These are phyloP conservation scores for Alisma plantagoaquatica DNA, from an alignment of 106 monocot species.

Conservation along the genomic window DNA sequence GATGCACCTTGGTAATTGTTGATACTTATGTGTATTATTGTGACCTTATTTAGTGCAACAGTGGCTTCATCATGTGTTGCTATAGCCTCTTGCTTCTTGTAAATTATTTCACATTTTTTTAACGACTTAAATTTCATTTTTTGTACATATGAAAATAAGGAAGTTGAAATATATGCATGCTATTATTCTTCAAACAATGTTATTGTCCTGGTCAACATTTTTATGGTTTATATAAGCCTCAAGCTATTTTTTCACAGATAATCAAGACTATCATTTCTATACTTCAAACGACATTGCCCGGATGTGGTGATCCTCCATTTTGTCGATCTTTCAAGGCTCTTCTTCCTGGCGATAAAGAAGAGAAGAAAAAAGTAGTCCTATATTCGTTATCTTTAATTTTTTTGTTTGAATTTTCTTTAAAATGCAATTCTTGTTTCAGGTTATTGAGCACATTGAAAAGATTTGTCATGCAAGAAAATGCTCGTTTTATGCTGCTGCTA, in stretches of 20 bases:
- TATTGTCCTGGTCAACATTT: no score
- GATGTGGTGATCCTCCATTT: conserved; percentile 59
- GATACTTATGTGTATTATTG: no score
- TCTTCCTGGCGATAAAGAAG: conserved; percentile 62
- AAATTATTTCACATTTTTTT: no score
- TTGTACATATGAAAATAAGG: no score
- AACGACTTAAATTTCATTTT: no score
- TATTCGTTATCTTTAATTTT: conserved; percentile 3
- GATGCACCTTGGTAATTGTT: no score
- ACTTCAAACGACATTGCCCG: conserved; percentile 61
- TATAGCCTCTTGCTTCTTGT: no score
- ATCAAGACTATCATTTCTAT: conserved; percentile 72
- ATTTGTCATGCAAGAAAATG: conserved; percentile 58
- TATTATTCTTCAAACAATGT: no score
- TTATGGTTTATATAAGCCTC: no score
- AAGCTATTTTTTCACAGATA: conserved; percentile 24
- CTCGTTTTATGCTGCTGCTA: conserved; percentile 51
- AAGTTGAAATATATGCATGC: no score
- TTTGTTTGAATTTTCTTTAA: neutral
- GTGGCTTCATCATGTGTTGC: no score
- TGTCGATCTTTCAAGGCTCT: conserved; percentile 84
- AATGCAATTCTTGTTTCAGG: conserved; percentile 27
- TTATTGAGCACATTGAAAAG: conserved; percentile 80
- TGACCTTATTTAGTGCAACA: no score
- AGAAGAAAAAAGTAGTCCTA: conserved; percentile 60